Conservation (phyloP, 495 filamentous ascomycete species). For the Trichoderma virens region DNA sequence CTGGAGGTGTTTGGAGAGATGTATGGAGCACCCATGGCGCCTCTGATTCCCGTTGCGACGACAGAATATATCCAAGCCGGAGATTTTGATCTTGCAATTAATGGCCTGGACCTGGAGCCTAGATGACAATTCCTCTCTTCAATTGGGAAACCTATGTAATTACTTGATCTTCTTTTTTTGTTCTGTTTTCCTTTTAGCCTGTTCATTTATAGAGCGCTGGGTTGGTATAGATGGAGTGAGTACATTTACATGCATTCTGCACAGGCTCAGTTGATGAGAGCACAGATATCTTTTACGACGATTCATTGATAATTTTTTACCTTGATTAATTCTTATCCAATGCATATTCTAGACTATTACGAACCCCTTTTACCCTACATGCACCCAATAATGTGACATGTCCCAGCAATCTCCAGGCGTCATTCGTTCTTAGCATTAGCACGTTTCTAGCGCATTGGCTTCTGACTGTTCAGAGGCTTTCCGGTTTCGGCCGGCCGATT, state of each 20-base stretch:
- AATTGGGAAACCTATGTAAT: neutral
- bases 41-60: neutral
- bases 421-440: neutral
- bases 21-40: too few species aligned
- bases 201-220: too few species aligned
- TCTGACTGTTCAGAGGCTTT: neutral
- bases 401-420: too few species aligned
- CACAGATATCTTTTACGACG: too few species aligned
- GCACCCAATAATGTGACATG: neutral
- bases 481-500: conserved; percentile 8
- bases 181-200: neutral
- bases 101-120: too few species aligned
- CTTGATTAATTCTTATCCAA: too few species aligned
- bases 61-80: neutral
- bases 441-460: neutral
- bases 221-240: neutral
- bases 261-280: too few species aligned
- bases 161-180: neutral
- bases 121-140: too few species aligned
- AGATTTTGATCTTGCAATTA: too few species aligned
- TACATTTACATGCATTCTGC: neutral
- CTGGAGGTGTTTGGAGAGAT: neutral
- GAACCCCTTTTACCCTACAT: neutral
- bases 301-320: too few species aligned
- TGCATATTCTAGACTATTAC: too few species aligned